phyloP scores from a whole-genome alignment of 139 green algal species.

The Penium margaritaceum region DNA sequence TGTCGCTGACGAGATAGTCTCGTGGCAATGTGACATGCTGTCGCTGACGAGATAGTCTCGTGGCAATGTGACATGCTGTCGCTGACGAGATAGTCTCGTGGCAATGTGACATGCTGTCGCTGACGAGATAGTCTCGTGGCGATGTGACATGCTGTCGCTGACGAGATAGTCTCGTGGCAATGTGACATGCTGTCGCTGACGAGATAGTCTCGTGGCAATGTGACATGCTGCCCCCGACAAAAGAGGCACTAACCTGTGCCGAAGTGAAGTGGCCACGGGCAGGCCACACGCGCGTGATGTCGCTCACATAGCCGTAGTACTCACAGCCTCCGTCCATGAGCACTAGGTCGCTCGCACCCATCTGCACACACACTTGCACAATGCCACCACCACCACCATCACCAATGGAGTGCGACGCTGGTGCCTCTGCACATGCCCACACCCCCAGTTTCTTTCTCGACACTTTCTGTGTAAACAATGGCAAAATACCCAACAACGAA shows the following conservation, averaged over 20 bases:
- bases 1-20: too few species aligned
- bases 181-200: not conserved
- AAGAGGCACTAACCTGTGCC: conserved; percentile 22
- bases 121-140: not conserved
- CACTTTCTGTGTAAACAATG: too few species aligned
- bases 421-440: too few species aligned
- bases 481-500: too few species aligned
- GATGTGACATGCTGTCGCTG: not conserved
- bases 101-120: not conserved
- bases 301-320: conserved; percentile 69
- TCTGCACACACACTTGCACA: too few species aligned
- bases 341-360: conserved; percentile 55
- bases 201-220: not conserved
- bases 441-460: too few species aligned
- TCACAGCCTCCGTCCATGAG: conserved; percentile 89
- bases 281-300: conserved; percentile 86
- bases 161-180: not conserved
- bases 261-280: conserved; percentile 32
- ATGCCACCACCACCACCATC: too few species aligned
- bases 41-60: too few species aligned
- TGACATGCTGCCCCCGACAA: not conserved
- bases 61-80: too few species aligned
- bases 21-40: too few species aligned
- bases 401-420: too few species aligned
- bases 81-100: too few species aligned